Base-by-base conservation (phyloP, 768 basidiomycete genomes). In the Termitomyces sp. region DNA sequence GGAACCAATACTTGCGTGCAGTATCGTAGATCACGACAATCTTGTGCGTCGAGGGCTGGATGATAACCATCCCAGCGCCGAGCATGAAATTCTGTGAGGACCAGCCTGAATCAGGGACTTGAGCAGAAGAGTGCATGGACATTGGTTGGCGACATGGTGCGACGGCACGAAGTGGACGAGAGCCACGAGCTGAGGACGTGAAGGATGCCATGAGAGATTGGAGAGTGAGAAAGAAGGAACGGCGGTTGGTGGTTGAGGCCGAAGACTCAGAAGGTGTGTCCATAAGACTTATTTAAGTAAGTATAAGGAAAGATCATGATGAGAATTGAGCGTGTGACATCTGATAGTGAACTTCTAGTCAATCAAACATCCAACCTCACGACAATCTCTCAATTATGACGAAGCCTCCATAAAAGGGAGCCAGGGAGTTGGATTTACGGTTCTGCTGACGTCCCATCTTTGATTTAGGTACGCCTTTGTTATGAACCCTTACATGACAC, bases 61-160 rank as follows among this genome's bases (percentile, higher is more conserved):
- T 76, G 51, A 89, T 76, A 17, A 86, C 82, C 83, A 86, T 83
- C 17, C 85, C 86, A 3, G 81, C 83, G 3, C 85, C 85, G 3
- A 87, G 73, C 72, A 83, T 69, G 67, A 88, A 84, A 69, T 86
- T 82, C 12, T 69, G 38, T 2, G 80, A 75, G 51, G 76, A 75
- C 81, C 80, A 88, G 1, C 69, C 68, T 63, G 81, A 76, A 61
- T 81, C 66, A 0, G 76, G 75, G 2, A 86, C 74, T 5, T 76
- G 71, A 1, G 73, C 66, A 0, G 78, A 73, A 5, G 85, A 86
- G 52, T 43, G 1, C 11, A 1, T 6, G n/a, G 55, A 56, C 55
- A 56, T 56, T 5, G 40, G 29, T 54, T 11, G 32, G n/a, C 42
- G 42, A 25, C 25, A 25, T 8, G 31, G 32, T 32, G 29, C 38